These are phyloP conservation scores for Leptodermis oblonga DNA, from an alignment of 257 asterid species.

Conservation along the genomic window DNA sequence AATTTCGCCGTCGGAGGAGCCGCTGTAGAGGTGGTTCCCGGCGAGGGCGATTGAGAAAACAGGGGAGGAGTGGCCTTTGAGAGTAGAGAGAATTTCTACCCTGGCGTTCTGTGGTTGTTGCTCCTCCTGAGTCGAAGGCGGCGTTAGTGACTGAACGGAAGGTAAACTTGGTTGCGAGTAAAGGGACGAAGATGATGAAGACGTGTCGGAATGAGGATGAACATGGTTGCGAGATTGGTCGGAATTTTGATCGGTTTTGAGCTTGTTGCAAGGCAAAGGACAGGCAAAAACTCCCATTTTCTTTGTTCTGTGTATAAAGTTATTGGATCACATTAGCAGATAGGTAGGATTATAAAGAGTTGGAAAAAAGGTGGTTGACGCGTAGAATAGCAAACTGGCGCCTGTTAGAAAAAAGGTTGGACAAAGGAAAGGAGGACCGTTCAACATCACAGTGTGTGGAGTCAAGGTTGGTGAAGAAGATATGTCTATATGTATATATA, in stretches of 20 bases:
- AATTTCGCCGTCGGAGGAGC: constrained; percentile 56
- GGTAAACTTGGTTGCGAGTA: constrained; percentile 61
- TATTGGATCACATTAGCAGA: not conserved
- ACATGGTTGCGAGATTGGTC: constrained; percentile 21
- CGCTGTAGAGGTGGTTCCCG: constrained; percentile 56
- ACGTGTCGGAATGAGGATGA: constrained; percentile 20
- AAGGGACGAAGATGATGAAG: constrained; percentile 35
- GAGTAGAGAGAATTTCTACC: constrained; percentile 41
- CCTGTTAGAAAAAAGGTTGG: not conserved
- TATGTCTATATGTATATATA: too few species aligned
- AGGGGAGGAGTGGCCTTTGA: constrained; percentile 44
- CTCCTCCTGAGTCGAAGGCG: constrained; percentile 20
- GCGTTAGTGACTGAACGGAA: constrained; percentile 58
- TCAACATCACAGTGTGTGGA: constrained; percentile 3
- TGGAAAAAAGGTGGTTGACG: constrained; percentile 7
- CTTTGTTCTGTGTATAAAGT: not conserved
- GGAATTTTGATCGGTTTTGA: constrained; percentile 21
- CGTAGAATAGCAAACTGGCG: not conserved
- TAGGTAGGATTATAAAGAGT: not conserved
- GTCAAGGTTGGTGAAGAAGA: constrained; percentile 15
- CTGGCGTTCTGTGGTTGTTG: constrained; percentile 18
- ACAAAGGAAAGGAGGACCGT: not conserved
- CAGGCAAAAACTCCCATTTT: constrained; percentile 33
- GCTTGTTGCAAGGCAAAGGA: constrained; percentile 19
- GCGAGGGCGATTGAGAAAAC: constrained; percentile 47